phyloP scores from a whole-genome alignment of 2,329 filamentous ascomycete species.

The Colletotrichum viniferum region DNA sequence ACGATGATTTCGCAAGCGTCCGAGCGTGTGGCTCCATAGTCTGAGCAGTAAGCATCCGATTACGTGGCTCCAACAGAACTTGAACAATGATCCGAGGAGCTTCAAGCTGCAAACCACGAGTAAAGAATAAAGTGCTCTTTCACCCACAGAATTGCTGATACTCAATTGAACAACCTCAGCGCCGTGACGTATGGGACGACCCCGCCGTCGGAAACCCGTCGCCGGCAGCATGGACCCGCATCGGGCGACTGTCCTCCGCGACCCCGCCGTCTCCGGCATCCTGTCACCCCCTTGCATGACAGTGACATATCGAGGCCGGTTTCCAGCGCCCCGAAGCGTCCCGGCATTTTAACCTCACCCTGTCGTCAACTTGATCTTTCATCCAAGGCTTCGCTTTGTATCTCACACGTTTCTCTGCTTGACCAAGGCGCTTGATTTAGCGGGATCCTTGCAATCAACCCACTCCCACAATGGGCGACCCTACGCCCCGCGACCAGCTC shows the following conservation, averaged over 20 bases:
- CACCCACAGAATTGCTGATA: neutral
- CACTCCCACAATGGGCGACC: neutral
- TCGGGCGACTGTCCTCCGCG: conserved; percentile 13
- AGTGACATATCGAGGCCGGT: neutral
- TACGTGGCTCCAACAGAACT: too few relatives aligned
- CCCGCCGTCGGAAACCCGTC: conserved; percentile 4
- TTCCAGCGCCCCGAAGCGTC: neutral
- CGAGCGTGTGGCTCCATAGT: neutral
- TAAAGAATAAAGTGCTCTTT: neutral
- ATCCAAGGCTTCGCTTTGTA: neutral
- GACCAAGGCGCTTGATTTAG: neutral
- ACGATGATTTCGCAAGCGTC: neutral
- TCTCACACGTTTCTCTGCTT: neutral
- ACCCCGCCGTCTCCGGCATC: neutral
- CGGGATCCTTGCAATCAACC: neutral
- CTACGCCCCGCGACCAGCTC: conserved; percentile 20
- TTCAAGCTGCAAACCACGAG: neutral
- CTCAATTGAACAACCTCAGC: neutral
- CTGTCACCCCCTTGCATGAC: conserved; percentile 4
- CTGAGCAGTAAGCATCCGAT: neutral
- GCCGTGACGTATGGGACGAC: neutral
- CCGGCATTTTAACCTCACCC: neutral
- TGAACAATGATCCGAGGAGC: neutral
- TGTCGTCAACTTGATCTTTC: neutral
- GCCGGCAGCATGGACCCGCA: conserved; percentile 4